These are phyloP conservation scores for Eimeria acervulina DNA, from an alignment of 169 alveolate genomes.

Conservation along the genomic window DNA sequence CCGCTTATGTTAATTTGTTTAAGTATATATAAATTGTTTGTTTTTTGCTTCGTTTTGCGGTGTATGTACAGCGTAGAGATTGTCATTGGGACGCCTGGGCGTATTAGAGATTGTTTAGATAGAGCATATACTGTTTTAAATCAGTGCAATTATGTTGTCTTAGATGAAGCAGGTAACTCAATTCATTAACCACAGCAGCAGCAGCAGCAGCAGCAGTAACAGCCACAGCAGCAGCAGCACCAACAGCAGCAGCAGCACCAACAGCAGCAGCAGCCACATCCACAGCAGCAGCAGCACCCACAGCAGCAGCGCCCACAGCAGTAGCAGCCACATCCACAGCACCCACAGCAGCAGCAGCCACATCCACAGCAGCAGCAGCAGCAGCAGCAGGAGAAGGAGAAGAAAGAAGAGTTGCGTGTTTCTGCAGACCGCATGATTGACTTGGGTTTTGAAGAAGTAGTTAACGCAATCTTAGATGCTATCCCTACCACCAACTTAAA, in stretches of 20 bases:
- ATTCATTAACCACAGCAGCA: no score
- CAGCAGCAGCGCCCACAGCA: no score
- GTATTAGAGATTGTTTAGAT: conserved; percentile 97
- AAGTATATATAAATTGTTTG: no score
- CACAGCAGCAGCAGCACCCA: no score
- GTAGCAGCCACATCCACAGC: no score
- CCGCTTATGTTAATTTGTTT: background rate
- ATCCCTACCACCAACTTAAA: conserved; percentile 93
- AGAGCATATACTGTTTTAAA: conserved; percentile 95
- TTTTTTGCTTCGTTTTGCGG: background rate
- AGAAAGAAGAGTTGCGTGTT: background rate
- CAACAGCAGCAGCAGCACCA: background rate
- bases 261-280: no score
- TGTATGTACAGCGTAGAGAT: conserved; percentile 91
- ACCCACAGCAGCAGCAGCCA: no score
- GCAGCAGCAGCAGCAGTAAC: no score
- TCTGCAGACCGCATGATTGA: conserved; percentile 95
- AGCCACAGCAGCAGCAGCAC: background rate
- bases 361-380: no score
- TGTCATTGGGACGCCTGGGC: conserved; percentile 99
- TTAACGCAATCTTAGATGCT: conserved; percentile 94
- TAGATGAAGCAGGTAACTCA: conserved; percentile 98
- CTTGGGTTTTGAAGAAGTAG: conserved; percentile 98
- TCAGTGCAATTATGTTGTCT: conserved; percentile 96
- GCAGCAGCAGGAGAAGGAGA: background rate